Conservation (phyloP, 2,329 filamentous ascomycete genomes). For the Erysiphe pulchra region DNA sequence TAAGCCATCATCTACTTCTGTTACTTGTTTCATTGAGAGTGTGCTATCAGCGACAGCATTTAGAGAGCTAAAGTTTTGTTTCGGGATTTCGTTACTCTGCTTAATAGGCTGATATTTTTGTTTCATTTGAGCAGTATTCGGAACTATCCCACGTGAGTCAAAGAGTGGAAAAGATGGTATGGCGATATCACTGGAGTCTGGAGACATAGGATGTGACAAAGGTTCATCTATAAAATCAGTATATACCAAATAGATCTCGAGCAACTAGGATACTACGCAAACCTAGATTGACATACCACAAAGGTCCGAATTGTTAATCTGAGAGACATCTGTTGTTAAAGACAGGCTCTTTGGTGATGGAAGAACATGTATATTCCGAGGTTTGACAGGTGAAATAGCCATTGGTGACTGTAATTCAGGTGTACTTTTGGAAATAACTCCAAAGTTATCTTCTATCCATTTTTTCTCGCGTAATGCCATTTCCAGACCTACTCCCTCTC, state of each 20-base stretch:
- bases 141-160: conserved; percentile 4
- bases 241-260: not conserved
- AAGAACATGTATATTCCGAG: conserved; percentile 24
- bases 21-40: conserved; percentile 14
- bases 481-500: conserved; percentile 57
- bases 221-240: not conserved
- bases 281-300: conserved; percentile 19
- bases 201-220: conserved; percentile 22
- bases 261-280: not conserved
- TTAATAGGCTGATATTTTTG: not conserved
- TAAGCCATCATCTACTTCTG: conserved; percentile 48
- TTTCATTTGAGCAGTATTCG: conserved; percentile 3
- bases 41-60: conserved; percentile 14
- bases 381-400: conserved; percentile 27
- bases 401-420: conserved; percentile 14
- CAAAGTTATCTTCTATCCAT: conserved; percentile 65
- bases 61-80: conserved; percentile 10
- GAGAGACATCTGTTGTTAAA: conserved; percentile 30
- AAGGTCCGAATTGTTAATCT: conserved; percentile 10
- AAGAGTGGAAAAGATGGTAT: conserved; percentile 35
- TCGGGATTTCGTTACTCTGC: conserved; percentile 4
- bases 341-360: conserved; percentile 63
- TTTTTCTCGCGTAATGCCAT: conserved; percentile 66
- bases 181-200: conserved; percentile 35
- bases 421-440: conserved; percentile 7